Base-by-base conservation (phyloP, 106 monocot genomes). In the Platanthera zijinensis region DNA sequence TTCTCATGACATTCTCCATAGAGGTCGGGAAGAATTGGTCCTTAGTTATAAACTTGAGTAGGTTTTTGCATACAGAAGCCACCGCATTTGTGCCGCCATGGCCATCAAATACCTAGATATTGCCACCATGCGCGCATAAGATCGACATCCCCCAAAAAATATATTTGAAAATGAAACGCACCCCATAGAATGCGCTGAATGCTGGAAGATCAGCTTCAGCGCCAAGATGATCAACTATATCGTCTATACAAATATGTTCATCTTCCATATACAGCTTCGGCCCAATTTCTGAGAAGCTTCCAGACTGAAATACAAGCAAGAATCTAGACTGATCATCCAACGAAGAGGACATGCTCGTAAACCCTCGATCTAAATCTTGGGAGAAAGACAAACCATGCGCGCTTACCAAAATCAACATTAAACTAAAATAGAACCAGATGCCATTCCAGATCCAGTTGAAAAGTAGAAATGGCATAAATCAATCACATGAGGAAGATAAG, bases 41-140 rank as follows among this genome's bases (percentile, higher is more conserved):
- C 51, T 92, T 84, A 51, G 87, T 73, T 80, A 92, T 85, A 45
- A 85, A 82, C 71, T 85, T 84, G 15, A 92, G 79, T 68, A 89
- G 62, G 75, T 92, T 87, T 57, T 87, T 87, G 28, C 75, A 76
- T 62, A 92, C 76, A 75, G 87, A 92, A n/a, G 77, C 82, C 50
- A 85, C 92, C 15, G 92, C 92, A 84, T 92, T 89, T 6, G 53
- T 72, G 48, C 92, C 92, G 53, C 92, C 92, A 82, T 92, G 92
- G 25, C 89, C 92, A 84, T 92, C 92, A 82, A 89, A 92, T 48
- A 92, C 89, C 92, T 92, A 85, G n/a, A 0, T 39, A 76, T 9
- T 67, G n/a, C 21, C 25, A 46, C 51, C 5, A 52, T 52, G 51
- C 10, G n/a, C n/a, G 10, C 7, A 52, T 52, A 52, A 52, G n/a